Evolutionary conservation across 2,329 filamentous ascomycete genomes (phyloP).

Genomic region (Alternaria burnsii): DNA sequence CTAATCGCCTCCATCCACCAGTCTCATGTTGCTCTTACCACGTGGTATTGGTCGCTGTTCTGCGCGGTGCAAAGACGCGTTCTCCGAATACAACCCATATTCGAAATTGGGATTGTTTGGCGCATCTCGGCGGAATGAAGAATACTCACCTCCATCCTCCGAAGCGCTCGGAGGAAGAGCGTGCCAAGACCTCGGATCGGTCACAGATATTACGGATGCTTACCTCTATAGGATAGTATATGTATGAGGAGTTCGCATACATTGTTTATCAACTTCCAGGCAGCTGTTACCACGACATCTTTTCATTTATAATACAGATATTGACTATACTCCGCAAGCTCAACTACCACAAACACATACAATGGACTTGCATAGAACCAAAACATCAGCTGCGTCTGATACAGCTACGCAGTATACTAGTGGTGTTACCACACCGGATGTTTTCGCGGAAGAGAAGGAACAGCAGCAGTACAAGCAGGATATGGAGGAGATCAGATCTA

Average conservation of each 20-base stretch:
- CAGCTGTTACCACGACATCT: background rate
- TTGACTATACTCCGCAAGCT: background rate
- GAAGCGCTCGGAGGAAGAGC: background rate
- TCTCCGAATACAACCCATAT: background rate
- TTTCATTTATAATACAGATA: background rate
- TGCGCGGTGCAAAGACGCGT: background rate
- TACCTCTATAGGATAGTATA: background rate
- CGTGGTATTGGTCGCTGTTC: background rate
- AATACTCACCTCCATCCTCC: background rate
- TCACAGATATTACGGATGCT: background rate
- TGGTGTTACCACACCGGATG: background rate
- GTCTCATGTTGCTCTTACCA: background rate
- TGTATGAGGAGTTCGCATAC: background rate
- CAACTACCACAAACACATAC: background rate
- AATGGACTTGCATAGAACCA: background rate
- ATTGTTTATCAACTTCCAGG: background rate
- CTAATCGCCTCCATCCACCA: slow-evolving; percentile 5
- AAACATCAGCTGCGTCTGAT: background rate
- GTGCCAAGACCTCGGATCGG: background rate
- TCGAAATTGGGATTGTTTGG: background rate
- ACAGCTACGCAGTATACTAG: background rate
- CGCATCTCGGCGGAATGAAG: background rate
- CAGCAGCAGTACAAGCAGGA: background rate
- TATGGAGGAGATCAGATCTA: background rate
- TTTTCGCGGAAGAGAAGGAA: background rate